Percentiles rank a stretch among this genome's conserved stretches.
These are phyloP conservation scores for Lumnitzera racemosa DNA, from an alignment of 345 rosid genomes.

Conservation along the genomic window DNA sequence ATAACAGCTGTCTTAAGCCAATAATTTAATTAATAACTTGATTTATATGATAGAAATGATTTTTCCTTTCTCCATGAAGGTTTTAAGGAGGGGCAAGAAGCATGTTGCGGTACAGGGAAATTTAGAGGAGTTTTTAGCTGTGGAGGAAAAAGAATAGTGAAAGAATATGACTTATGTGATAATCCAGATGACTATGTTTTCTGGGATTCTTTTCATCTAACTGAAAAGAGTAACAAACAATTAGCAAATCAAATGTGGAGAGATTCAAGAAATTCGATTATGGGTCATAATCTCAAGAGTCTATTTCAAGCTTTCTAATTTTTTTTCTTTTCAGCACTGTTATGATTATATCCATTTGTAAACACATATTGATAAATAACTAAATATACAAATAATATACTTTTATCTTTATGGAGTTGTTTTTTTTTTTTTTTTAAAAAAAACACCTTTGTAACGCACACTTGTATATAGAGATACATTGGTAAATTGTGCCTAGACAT, in stretches of 20 bases:
- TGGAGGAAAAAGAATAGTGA: conserved; percentile 1
- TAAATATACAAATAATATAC: no score
- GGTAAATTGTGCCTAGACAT: no score
- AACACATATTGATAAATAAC: no score
- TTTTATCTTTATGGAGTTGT: no score
- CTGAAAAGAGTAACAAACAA: conserved; percentile 1
- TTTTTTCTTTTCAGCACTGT: neutral
- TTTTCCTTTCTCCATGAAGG: neutral
- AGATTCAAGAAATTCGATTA: neutral
- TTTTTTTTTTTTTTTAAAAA: no score
- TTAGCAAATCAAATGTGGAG: conserved; percentile 9
- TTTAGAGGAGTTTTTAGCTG: neutral
- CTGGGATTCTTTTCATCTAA: conserved; percentile 4
- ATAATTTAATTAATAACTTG: no score
- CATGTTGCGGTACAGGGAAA: conserved; percentile 13
- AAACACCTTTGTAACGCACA: no score
- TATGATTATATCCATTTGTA: no score
- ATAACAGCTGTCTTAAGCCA: no score
- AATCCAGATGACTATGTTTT: conserved; percentile 6
- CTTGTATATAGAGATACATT: no score
- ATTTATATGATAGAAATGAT: no score
- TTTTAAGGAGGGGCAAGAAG: conserved; percentile 5
- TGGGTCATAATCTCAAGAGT: conserved; percentile 4
- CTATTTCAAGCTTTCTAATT: neutral
- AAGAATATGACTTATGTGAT: neutral